phyloP scores from a whole-genome alignment of 2,329 filamentous ascomycete species.

The Neocucurbitaria cava region DNA sequence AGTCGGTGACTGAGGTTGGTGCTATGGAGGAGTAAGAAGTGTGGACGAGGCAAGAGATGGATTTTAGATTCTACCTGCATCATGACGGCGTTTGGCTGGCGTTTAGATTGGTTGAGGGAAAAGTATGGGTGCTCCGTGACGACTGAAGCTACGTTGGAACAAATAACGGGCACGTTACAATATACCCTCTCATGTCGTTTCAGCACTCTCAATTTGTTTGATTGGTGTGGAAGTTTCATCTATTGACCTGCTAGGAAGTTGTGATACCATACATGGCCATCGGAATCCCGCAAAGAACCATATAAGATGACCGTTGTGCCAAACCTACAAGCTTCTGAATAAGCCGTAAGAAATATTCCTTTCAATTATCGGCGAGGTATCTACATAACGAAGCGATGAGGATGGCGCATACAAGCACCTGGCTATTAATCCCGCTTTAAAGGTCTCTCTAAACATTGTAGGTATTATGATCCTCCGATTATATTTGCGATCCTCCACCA shows the following conservation, averaged over 20 bases:
- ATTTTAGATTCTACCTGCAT: slow-evolving; percentile 17
- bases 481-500: neutral
- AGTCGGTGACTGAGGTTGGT: slow-evolving; percentile 59
- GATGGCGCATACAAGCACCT: neutral
- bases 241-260: neutral
- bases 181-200: slow-evolving; percentile 34
- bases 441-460: neutral
- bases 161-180: slow-evolving; percentile 26
- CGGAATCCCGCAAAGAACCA: neutral
- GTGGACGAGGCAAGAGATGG: neutral
- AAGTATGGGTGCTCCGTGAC: slow-evolving; percentile 20
- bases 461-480: neutral
- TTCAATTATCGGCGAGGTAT: neutral
- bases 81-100: slow-evolving; percentile 33
- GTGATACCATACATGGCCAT: neutral
- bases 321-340: neutral
- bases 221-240: neutral
- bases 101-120: slow-evolving; percentile 24
- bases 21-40: slow-evolving; percentile 53
- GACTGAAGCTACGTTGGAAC: slow-evolving; percentile 11
- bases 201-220: neutral
- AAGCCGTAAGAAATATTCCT: no score
- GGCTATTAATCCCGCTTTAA: neutral
- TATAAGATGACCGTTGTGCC: neutral
- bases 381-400: neutral